These are phyloP conservation scores for grape (Vitis vinifera) DNA, from an alignment of 164 flowering plant genomes.

Conservation along the genomic window ASM3070453v1 NC_081815.1:2947501-2948000, in stretches of 20 bases:
- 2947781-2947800: neutral
- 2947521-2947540: neutral
- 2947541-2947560: neutral
- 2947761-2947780: neutral
- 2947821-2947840: too few relatives aligned
- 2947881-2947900: too few relatives aligned
- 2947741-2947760: slow-evolving; percentile 68
- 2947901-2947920: too few relatives aligned
- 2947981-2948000: too few relatives aligned
- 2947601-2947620: slow-evolving; percentile 72
- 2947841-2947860: neutral
- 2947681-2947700: slow-evolving; percentile 82
- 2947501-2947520: neutral
- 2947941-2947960: neutral
- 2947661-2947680: slow-evolving; percentile 56
- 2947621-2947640: slow-evolving; percentile 73
- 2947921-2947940: too few relatives aligned
- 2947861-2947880: neutral
- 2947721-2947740: slow-evolving; percentile 98
- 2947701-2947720: slow-evolving; percentile 77
- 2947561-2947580: too few relatives aligned
- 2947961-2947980: too few relatives aligned
- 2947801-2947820: neutral
- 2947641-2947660: slow-evolving; percentile 65
- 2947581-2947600: slow-evolving; percentile 39